phyloP scores from a whole-genome alignment of 345 rosid species.

The Conringia planisiliqua region DNA sequence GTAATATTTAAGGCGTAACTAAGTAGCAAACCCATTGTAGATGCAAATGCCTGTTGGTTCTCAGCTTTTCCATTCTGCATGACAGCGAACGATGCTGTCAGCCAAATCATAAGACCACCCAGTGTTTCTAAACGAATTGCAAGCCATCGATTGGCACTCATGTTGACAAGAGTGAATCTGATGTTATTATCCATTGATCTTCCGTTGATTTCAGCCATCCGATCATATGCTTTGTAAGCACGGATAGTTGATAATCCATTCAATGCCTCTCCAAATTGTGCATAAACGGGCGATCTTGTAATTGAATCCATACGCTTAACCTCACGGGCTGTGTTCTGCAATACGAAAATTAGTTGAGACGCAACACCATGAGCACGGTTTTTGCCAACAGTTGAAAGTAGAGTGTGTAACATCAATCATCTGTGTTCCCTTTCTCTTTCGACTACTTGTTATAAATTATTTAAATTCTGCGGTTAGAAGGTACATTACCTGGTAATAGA shows the following conservation, averaged over 20 bases:
- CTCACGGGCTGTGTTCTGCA: constrained; percentile 93
- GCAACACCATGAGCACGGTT: neutral
- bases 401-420: neutral
- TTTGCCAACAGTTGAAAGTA: neutral
- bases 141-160: constrained; percentile 95
- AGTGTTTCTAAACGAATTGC: constrained; percentile 83
- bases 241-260: constrained; percentile 92
- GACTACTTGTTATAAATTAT: neutral
- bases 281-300: constrained; percentile 95
- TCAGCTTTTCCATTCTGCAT: constrained; percentile 91
- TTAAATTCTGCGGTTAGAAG: neutral
- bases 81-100: constrained; percentile 95
- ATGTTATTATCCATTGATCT: constrained; percentile 93
- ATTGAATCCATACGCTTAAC: constrained; percentile 95
- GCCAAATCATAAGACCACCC: constrained; percentile 99
- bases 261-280: constrained; percentile 97
- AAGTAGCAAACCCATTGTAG: constrained; percentile 96
- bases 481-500: constrained; percentile 63
- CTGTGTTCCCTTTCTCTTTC: neutral
- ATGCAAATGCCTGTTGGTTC: constrained; percentile 85
- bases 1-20: constrained; percentile 96
- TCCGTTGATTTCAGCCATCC: constrained; percentile 93
- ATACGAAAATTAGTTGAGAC: neutral
- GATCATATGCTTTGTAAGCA: constrained; percentile 94
- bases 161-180: constrained; percentile 86